These are phyloP conservation scores for Alloteropsis angusta DNA, from an alignment of 202 grass and related monocot species.

Conservation along the genomic window DNA sequence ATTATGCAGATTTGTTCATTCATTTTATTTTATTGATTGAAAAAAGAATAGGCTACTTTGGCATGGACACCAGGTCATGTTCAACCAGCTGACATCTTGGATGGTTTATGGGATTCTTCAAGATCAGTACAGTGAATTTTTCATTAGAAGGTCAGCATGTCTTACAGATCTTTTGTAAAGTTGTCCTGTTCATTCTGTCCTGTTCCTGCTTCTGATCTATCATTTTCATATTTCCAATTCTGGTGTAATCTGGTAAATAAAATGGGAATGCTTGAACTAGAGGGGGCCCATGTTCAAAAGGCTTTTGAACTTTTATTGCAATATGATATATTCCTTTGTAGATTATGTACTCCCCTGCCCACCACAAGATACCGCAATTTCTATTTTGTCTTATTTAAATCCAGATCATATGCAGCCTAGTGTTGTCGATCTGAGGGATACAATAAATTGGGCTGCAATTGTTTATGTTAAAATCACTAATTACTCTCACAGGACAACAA, in stretches of 20 bases:
- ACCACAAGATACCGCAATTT: background rate
- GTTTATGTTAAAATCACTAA: background rate
- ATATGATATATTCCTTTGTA: background rate
- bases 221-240: background rate
- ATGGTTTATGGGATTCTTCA: constrained; percentile 98
- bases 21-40: constrained; percentile 27
- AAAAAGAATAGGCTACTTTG: constrained; percentile 73
- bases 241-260: background rate
- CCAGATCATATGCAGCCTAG: background rate
- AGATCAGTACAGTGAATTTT: constrained; percentile 91
- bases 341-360: no score
- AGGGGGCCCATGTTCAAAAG: background rate
- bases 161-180: constrained; percentile 6
- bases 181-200: background rate
- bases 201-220: background rate
- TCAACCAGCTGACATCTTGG: constrained; percentile 92
- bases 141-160: constrained; percentile 73
- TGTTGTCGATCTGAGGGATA: background rate
- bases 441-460: background rate
- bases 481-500: background rate
- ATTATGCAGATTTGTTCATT: background rate
- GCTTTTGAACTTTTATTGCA: constrained; percentile 11
- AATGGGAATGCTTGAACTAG: background rate
- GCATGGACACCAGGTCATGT: constrained; percentile 99
- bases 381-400: background rate